Evolutionary conservation across 768 basidiomycete species (phyloP), one percentile per base, ranked within the genome.

Genomic region (Agrocybe praecox): DNA sequence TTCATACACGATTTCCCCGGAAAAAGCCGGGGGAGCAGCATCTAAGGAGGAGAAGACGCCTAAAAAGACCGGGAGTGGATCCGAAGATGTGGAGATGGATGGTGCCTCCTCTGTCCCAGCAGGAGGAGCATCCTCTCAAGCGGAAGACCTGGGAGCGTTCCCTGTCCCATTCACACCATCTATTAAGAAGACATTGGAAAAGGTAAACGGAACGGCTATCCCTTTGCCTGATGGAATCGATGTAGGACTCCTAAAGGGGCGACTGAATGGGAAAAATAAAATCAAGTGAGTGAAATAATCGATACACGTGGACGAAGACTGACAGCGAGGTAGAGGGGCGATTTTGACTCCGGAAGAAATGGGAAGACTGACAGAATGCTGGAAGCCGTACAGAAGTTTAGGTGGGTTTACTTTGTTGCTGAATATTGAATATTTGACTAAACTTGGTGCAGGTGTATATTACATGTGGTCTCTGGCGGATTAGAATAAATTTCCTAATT

Each of bases 381-480:
- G 94, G 94, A 82, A 76, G 62, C 94, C 94, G 4, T 96, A 91
- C 67, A 76, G 92, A 62, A 92, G 89, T 64, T 58, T 95, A 26
- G 93, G 90, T 89, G 26, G 26, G 26, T 29, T 5, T 29, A 63
- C 56, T 33, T 29, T 29, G 18, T 21, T 24, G n/a, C n/a, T n/a
- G 14, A 24, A 9, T 22, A 34, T 33, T 40, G 19, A 23, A 49
- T 29, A 22, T 33, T 55, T 61, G 51, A 51, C 36, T n/a, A 26
- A 40, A n/a, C 33, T 50, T 40, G 45, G 54, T 34, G 46, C 60
- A 89, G 88, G 82, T 50, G 88, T 91, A 21, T 93, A 89, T 71
- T 93, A 91, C 72, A 94, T 93, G 90, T 95, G 92, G 92, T 82
- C 88, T 2, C 75, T 92, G 53, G 83, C 85, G 24, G 63, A 68